Percentiles rank a stretch among this genome's conserved stretches.
Evolutionary conservation across 768 basidiomycete genomes (phyloP).

Genomic region (Suillus spraguei): DNA sequence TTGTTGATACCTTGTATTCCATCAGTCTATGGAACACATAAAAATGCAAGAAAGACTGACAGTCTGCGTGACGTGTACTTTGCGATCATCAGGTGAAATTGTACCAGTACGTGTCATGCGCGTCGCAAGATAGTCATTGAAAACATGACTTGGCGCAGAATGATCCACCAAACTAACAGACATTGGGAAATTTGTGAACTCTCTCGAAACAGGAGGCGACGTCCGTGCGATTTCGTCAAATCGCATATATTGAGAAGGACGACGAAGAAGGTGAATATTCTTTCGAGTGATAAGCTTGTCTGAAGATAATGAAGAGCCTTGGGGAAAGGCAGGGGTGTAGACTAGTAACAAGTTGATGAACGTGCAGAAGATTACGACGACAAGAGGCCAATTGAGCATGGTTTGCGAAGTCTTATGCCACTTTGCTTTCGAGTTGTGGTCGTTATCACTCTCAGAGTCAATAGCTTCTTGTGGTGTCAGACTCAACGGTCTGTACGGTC

Average conservation of each 20-base stretch:
- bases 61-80: not conserved
- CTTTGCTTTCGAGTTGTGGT: not conserved
- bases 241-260: conserved; percentile 1
- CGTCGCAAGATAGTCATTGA: conserved; percentile 4
- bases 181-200: not conserved
- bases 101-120: not conserved
- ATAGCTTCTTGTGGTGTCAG: not conserved
- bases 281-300: not conserved
- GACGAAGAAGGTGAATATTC: not conserved
- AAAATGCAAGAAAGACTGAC: not conserved
- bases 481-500: not conserved
- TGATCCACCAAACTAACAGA: conserved; percentile 2
- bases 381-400: not conserved
- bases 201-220: not conserved
- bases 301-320: not conserved
- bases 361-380: not conserved
- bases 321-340: not conserved
- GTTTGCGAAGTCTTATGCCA: not conserved
- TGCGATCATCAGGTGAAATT: conserved; percentile 2
- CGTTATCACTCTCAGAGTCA: conserved; percentile 1
- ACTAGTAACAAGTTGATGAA: not conserved
- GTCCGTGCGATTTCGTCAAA: not conserved
- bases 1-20: not conserved
- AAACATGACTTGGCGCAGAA: conserved; percentile 2
- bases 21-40: not conserved